phyloP scores from a whole-genome alignment of 2,329 filamentous ascomycete genomes.

The Paraphoma chrysanthemicola region DNA sequence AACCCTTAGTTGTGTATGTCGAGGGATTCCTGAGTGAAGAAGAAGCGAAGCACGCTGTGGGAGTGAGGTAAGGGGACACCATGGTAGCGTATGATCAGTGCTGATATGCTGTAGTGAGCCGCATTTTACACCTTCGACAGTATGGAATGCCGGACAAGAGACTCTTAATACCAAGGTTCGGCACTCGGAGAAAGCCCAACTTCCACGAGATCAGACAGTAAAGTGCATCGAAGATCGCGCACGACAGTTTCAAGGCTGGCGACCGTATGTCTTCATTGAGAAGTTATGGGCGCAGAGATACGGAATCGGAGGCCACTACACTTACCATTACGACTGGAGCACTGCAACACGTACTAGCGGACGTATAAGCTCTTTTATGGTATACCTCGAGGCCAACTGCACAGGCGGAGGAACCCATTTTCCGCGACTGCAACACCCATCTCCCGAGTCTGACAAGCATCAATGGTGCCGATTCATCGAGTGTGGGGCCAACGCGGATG shows the following conservation, averaged over 20 bases:
- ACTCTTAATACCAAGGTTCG: constrained; percentile 58
- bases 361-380: constrained; percentile 67
- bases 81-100: not conserved
- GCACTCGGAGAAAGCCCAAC: constrained; percentile 58
- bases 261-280: constrained; percentile 64
- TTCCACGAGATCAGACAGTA: constrained; percentile 53
- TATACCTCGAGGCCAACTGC: constrained; percentile 61
- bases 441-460: constrained; percentile 26
- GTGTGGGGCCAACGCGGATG: constrained; percentile 43
- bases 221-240: constrained; percentile 67
- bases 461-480: constrained; percentile 67
- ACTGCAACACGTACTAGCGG: constrained; percentile 44
- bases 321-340: constrained; percentile 64
- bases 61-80: constrained; percentile 56
- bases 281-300: constrained; percentile 68
- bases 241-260: constrained; percentile 67
- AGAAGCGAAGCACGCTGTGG: constrained; percentile 60
- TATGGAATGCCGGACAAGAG: constrained; percentile 59
- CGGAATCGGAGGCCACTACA: constrained; percentile 64
- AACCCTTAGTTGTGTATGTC: constrained; percentile 66
- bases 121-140: constrained; percentile 62
- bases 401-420: constrained; percentile 68
- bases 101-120: constrained; percentile 44
- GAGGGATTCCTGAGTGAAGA: constrained; percentile 59
- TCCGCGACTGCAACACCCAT: constrained; percentile 57